phyloP scores from a whole-genome alignment of 768 basidiomycete species.

The button mushroom (Agaricus bisporus) region DNA sequence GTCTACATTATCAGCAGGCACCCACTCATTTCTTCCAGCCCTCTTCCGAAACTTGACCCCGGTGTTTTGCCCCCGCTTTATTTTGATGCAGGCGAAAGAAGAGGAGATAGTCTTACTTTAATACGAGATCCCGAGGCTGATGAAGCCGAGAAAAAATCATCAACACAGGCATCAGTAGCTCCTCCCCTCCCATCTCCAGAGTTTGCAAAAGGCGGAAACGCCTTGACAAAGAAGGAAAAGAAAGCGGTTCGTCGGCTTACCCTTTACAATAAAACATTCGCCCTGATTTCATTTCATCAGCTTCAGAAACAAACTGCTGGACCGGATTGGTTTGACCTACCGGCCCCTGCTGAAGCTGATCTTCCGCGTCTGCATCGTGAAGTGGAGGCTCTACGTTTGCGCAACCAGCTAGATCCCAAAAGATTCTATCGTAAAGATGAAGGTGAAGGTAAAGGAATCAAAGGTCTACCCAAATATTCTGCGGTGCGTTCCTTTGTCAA shows the following conservation, averaged over 20 bases:
- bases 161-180: conserved; percentile 42
- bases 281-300: conserved; percentile 29
- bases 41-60: conserved; percentile 60
- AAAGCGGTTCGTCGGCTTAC: conserved; percentile 47
- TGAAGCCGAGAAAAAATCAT: conserved; percentile 43
- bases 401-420: conserved; percentile 88
- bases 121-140: conserved; percentile 57
- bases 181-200: conserved; percentile 60
- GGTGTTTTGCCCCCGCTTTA: conserved; percentile 60
- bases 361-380: conserved; percentile 76
- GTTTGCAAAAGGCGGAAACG: conserved; percentile 54
- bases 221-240: conserved; percentile 64
- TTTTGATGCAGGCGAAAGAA: conserved; percentile 44
- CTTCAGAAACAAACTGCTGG: conserved; percentile 69
- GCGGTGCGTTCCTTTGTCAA: conserved; percentile 48
- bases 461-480: conserved; percentile 83
- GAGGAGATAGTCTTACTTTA: conserved; percentile 39
- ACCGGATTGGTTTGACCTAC: conserved; percentile 82
- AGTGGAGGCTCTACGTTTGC: conserved; percentile 79
- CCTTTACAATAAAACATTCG: background rate
- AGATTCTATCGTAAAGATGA: conserved; percentile 86
- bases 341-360: conserved; percentile 75
- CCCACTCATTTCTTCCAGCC: conserved; percentile 27
- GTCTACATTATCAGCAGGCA: background rate
- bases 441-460: conserved; percentile 79